Conservation (phyloP, 768 basidiomycete species). For the Collybia mongolica region DNA sequence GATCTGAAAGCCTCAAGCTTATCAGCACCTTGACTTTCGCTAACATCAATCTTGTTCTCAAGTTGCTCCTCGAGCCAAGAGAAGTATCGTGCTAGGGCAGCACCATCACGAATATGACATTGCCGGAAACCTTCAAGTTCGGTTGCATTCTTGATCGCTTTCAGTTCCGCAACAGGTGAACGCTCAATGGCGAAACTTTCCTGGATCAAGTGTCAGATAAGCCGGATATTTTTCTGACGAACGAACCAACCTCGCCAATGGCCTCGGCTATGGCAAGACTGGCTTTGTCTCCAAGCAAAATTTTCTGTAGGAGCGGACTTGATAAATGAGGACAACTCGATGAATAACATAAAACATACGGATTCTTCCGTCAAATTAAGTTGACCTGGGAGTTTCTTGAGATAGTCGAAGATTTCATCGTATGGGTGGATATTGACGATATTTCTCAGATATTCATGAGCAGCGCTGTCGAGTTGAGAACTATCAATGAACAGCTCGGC, state of each 20-base stretch:
- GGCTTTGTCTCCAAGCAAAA: constrained; percentile 75
- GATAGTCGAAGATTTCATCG: constrained; percentile 59
- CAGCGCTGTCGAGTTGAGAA: constrained; percentile 43
- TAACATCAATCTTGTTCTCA: constrained; percentile 54
- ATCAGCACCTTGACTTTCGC: constrained; percentile 80
- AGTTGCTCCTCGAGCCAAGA: constrained; percentile 92
- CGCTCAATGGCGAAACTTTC: constrained; percentile 58
- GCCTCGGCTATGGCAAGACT: constrained; percentile 83
- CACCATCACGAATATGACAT: constrained; percentile 87
- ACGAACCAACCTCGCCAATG: constrained; percentile 55
- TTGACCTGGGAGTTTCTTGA: constrained; percentile 45
- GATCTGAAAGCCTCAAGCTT: constrained; percentile 78
- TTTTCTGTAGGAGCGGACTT: constrained; percentile 43
- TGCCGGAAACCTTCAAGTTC: constrained; percentile 91
- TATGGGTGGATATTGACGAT: constrained; percentile 73
- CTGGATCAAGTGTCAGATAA: constrained; percentile 22
- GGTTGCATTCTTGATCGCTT: constrained; percentile 75
- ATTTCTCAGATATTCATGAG: constrained; percentile 46
- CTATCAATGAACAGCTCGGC: constrained; percentile 71
- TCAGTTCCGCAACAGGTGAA: constrained; percentile 78
- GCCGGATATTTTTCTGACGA: neutral
- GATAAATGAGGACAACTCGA: neutral
- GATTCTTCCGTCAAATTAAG: constrained; percentile 30
- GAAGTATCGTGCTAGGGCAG: constrained; percentile 86
- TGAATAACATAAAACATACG: constrained; percentile 20